Evolutionary conservation across 768 basidiomycete species (phyloP).

Genomic region (Termitomyces sp.): DNA sequence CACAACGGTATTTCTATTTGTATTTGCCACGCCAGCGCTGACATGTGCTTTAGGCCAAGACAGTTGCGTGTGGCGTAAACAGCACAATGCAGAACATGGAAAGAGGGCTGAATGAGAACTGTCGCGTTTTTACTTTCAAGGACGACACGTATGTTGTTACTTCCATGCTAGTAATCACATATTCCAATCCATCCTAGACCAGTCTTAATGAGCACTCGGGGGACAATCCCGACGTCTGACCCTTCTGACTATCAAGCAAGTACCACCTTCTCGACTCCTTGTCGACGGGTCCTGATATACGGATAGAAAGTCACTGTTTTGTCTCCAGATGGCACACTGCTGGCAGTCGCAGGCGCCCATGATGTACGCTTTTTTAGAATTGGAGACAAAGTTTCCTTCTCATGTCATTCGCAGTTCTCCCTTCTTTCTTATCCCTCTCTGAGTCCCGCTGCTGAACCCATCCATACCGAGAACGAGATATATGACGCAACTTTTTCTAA

Average conservation of each 20-base stretch:
- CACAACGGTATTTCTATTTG: conserved; percentile 41
- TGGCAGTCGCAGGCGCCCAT: conserved; percentile 73
- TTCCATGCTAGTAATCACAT: neutral
- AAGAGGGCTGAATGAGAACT: conserved; percentile 78
- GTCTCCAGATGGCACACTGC: conserved; percentile 60
- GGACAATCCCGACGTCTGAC: conserved; percentile 60
- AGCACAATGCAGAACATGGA: conserved; percentile 60
- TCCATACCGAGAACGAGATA: conserved; percentile 73
- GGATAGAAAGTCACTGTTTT: conserved; percentile 85
- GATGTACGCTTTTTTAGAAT: conserved; percentile 44
- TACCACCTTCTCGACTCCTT: neutral
- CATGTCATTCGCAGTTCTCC: conserved; percentile 41
- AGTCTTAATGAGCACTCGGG: conserved; percentile 40
- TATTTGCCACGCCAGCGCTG: conserved; percentile 1
- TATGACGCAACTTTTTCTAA: conserved; percentile 82
- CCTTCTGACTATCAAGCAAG: conserved; percentile 83
- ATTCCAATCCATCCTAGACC: conserved; percentile 40
- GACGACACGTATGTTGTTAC: conserved; percentile 51
- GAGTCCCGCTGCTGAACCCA: conserved; percentile 39
- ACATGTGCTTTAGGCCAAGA: conserved; percentile 32
- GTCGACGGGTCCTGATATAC: conserved; percentile 9
- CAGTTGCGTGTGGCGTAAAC: conserved; percentile 85
- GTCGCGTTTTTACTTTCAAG: conserved; percentile 63
- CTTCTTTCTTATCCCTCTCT: conserved; percentile 66
- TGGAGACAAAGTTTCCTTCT: neutral